These are phyloP conservation scores for Sporothrix curviconia DNA, from an alignment of 2,329 filamentous ascomycete genomes.

Conservation along the genomic window DNA sequence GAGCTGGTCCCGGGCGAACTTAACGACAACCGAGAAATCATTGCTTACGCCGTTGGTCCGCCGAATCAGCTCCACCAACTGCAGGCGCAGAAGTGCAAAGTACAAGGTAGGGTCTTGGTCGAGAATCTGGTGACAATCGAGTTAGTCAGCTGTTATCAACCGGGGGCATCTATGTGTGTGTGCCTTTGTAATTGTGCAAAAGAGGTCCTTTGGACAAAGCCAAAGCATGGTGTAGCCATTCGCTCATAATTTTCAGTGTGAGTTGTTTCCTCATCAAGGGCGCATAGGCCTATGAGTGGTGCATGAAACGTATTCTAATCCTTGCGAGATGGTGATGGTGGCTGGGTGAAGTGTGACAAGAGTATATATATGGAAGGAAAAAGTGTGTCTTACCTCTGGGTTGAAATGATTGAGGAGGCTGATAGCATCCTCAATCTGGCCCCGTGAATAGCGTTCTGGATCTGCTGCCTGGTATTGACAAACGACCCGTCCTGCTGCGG, in stretches of 20 bases:
- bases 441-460: conserved; percentile 80
- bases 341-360: not conserved
- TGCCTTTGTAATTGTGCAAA: too few species aligned
- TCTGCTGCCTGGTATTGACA: conserved; percentile 72
- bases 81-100: conserved; percentile 81
- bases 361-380: too few species aligned
- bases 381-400: conserved; percentile 65
- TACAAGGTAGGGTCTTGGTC: conserved; percentile 78
- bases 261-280: conserved; percentile 80
- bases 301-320: conserved; percentile 99
- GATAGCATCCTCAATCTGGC: conserved; percentile 80
- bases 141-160: too few species aligned
- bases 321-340: conserved; percentile 46
- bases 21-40: conserved; percentile 72
- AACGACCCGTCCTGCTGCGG: conserved; percentile 64
- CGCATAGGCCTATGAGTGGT: conserved; percentile 95
- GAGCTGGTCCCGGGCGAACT: conserved; percentile 81
- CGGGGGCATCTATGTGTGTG: too few species aligned
- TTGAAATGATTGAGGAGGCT: conserved; percentile 83
- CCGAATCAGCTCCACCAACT: conserved; percentile 89
- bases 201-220: not conserved
- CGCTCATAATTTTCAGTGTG: conserved; percentile 63
- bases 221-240: conserved; percentile 8
- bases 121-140: conserved; percentile 62
- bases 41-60: conserved; percentile 61